Evolutionary conservation across 2,329 filamentous ascomycete species (phyloP).

Genomic region (Ceratocystis huliohia): DNA sequence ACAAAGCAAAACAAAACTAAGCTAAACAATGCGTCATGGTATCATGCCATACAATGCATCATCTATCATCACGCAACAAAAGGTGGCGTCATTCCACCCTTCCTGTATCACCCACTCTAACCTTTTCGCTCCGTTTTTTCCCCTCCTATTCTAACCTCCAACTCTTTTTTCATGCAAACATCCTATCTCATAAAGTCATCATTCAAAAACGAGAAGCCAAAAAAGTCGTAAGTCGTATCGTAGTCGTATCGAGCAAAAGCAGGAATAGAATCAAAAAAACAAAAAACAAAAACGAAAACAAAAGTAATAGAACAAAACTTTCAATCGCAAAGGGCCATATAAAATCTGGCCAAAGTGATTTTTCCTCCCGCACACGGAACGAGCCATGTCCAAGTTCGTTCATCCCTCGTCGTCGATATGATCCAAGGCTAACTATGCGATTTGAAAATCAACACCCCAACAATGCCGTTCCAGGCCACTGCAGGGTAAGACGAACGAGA

Average conservation of each 20-base stretch:
- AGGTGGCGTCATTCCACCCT: constrained; percentile 1
- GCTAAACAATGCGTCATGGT: not conserved
- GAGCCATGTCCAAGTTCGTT: not conserved
- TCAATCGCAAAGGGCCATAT: not conserved
- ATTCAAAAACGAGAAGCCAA: constrained; percentile 6
- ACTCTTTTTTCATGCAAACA: not conserved
- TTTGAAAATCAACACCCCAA: not conserved
- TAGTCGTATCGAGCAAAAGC: constrained; percentile 8
- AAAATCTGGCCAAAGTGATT: not conserved
- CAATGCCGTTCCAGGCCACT: constrained; percentile 10
- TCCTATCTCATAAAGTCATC: constrained; percentile 5
- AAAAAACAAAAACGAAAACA: not conserved
- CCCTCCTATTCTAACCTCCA: not conserved
- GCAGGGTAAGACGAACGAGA: not conserved
- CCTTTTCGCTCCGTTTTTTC: not conserved
- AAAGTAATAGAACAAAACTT: not conserved
- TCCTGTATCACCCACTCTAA: not conserved
- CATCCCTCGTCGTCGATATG: not conserved
- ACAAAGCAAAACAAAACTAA: constrained; percentile 9
- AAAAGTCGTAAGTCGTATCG: constrained; percentile 8
- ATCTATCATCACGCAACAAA: constrained; percentile 6
- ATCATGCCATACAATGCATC: constrained; percentile 11
- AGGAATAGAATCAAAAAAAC: not conserved
- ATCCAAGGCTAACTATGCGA: constrained; percentile 1
- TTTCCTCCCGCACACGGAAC: not conserved